phyloP scores from a whole-genome alignment of 2,329 filamentous ascomycete genomes.

The Alternaria brassicae region DNA sequence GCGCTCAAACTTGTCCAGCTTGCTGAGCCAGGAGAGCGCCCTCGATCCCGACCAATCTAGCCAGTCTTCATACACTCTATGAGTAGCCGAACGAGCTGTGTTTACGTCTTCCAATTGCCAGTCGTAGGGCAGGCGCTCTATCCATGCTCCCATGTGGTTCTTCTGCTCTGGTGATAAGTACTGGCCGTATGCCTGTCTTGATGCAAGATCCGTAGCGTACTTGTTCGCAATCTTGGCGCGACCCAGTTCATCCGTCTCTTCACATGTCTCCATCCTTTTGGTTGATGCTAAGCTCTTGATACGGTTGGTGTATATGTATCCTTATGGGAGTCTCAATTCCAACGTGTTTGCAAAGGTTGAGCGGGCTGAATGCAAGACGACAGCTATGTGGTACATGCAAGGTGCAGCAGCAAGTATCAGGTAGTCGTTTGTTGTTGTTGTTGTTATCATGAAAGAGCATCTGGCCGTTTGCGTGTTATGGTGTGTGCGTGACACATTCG shows the following conservation, averaged over 20 bases:
- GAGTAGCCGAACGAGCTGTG: not conserved
- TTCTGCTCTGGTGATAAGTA: not conserved
- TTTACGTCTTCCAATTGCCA: not conserved
- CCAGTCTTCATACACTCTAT: slow-evolving; percentile 11
- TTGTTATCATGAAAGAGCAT: not conserved
- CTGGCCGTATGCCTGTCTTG: not conserved
- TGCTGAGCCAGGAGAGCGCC: slow-evolving; percentile 7
- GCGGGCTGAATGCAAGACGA: not conserved
- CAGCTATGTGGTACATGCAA: not conserved
- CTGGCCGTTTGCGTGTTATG: not conserved
- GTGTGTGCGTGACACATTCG: not conserved
- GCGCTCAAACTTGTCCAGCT: slow-evolving; percentile 10
- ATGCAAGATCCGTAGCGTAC: not conserved
- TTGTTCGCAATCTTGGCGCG: not conserved
- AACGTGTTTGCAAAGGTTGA: not conserved
- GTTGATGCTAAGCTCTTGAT: not conserved
- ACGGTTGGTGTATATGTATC: not conserved
- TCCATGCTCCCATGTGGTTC: not conserved
- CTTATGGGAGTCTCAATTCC: not conserved
- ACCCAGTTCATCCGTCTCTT: not conserved
- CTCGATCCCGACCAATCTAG: slow-evolving; percentile 1
- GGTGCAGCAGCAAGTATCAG: not conserved
- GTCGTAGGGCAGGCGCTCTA: not conserved
- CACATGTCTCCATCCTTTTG: not conserved
- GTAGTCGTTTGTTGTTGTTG: not conserved